Percentiles rank a stretch among this genome's conserved stretches.
Evolutionary conservation across 129 eudicot species (phyloP).

Genomic region (Scalesia atractyloides): DNA sequence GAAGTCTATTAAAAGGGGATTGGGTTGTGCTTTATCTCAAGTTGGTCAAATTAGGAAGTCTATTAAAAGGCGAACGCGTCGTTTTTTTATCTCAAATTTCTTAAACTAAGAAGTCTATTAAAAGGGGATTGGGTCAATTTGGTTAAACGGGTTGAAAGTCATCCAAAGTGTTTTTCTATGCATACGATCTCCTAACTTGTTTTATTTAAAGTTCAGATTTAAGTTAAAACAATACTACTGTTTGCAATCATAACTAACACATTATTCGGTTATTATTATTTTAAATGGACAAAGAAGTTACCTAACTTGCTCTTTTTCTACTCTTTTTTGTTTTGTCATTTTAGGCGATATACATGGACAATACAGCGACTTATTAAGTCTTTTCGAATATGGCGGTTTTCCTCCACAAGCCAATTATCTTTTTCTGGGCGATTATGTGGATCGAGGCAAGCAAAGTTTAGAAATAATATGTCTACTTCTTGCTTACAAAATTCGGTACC

Average conservation of each 20-base stretch:
- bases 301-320: neutral
- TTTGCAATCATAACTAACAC: neutral
- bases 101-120: neutral
- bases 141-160: too few relatives aligned
- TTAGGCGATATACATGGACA: slow-evolving; percentile 94
- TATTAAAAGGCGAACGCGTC: neutral
- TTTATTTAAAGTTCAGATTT: neutral
- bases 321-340: neutral
- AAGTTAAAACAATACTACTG: neutral
- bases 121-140: neutral
- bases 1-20: too few relatives aligned
- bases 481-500: slow-evolving; percentile 78
- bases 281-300: neutral
- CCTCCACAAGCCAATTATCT: slow-evolving; percentile 85
- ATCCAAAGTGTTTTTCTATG: neutral
- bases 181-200: neutral
- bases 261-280: neutral
- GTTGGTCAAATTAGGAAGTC: neutral
- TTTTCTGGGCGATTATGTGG: slow-evolving; percentile 83
- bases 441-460: slow-evolving; percentile 82
- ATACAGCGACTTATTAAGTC: slow-evolving; percentile 71
- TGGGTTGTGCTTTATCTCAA: neutral
- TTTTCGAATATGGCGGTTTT: slow-evolving; percentile 80
- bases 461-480: slow-evolving; percentile 89
- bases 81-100: neutral